These are phyloP conservation scores for Tritrichomonas foetus DNA, from an alignment of 208 protist species.

Conservation along the genomic window DNA sequence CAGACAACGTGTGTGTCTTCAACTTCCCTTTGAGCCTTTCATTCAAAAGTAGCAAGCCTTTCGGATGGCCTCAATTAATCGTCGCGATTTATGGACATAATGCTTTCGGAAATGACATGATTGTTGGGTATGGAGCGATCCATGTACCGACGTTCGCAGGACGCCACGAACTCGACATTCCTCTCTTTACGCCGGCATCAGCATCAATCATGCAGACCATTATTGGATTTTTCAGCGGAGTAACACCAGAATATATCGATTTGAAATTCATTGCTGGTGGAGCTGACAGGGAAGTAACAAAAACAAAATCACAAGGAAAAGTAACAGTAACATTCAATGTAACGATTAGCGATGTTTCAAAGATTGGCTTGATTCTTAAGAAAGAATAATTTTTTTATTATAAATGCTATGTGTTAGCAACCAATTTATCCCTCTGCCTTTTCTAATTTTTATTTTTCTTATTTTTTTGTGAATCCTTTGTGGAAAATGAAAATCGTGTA, in stretches of 20 bases:
- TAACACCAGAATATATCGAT: neutral
- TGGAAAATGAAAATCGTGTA: no score
- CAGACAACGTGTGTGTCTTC: neutral
- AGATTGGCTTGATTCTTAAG: neutral
- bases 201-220: slow-evolving; percentile 29
- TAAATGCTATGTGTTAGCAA: no score
- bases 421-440: no score
- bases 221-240: neutral
- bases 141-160: neutral
- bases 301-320: neutral
- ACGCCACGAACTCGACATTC: neutral
- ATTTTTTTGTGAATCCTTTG: no score
- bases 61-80: slow-evolving; percentile 22
- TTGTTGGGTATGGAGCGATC: neutral
- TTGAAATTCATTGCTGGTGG: slow-evolving; percentile 31
- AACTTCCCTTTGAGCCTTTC: neutral
- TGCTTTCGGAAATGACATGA: neutral
- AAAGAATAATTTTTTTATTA: no score
- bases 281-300: neutral
- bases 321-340: neutral
- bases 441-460: no score
- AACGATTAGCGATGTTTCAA: neutral
- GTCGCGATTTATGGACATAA: slow-evolving; percentile 7
- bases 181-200: neutral
- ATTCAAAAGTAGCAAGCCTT: neutral